Evolutionary conservation across 1,284 basidiomycete species (phyloP).

Genomic region (Cutaneotrichosporon dermatis): DNA sequence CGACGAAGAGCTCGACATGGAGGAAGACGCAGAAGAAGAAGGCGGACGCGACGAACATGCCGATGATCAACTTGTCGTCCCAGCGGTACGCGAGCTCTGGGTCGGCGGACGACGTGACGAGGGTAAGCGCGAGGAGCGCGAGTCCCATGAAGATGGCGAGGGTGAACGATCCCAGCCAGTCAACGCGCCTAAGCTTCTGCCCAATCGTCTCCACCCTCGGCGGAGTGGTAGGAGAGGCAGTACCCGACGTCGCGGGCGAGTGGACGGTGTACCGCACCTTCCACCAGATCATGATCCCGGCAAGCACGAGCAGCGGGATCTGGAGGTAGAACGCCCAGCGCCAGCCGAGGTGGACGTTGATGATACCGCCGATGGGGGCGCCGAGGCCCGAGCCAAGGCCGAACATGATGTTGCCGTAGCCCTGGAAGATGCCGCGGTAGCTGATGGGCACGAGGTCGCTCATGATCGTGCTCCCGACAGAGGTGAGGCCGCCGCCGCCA

Average conservation of each 20-base stretch:
- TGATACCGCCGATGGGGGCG: conserved; percentile 81
- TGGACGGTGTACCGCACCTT: conserved; percentile 58
- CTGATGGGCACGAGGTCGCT: conserved; percentile 59
- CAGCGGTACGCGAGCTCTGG: conserved; percentile 49
- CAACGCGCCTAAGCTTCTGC: conserved; percentile 70
- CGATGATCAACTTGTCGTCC: conserved; percentile 64
- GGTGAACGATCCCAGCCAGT: conserved; percentile 73
- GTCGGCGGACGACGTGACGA: conserved; percentile 57
- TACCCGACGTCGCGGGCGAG: conserved; percentile 11
- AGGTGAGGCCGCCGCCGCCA: conserved; percentile 70
- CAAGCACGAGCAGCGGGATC: conserved; percentile 68
- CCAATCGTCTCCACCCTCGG: conserved; percentile 57
- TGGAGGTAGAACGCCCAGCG: conserved; percentile 57
- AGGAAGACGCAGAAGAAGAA: conserved; percentile 61
- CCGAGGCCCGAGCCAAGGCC: conserved; percentile 56
- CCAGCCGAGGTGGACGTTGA: conserved; percentile 79
- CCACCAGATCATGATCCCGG: conserved; percentile 61
- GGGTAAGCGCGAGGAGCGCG: conserved; percentile 68
- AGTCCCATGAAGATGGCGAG: conserved; percentile 69
- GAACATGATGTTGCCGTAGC: conserved; percentile 71
- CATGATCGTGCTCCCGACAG: conserved; percentile 41
- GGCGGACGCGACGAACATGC: conserved; percentile 59
- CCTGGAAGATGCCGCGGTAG: conserved; percentile 81
- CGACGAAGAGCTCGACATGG: conserved; percentile 66
- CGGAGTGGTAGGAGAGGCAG: too few species aligned